Evolutionary conservation across 2,329 filamentous ascomycete species (phyloP).

Genomic region (Dryadomyces quercivorus): DNA sequence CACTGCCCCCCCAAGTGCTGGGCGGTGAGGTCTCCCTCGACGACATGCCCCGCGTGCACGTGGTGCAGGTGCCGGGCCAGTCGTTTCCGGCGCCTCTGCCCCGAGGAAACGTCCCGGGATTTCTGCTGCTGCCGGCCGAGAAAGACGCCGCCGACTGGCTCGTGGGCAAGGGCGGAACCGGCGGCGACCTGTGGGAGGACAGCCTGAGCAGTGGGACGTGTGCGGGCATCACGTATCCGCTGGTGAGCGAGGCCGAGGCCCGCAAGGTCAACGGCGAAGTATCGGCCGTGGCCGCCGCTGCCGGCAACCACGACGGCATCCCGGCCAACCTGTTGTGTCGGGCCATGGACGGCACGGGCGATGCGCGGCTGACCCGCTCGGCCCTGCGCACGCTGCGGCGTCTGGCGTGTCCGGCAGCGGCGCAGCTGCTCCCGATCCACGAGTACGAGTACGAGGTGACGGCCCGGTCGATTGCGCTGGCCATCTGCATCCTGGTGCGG

Average conservation of each 20-base stretch:
- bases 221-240: neutral
- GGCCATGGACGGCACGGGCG: neutral
- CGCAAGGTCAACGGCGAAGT: neutral
- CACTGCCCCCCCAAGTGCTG: neutral
- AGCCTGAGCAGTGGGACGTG: neutral
- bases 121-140: neutral
- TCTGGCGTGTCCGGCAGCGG: neutral
- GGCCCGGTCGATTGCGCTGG: neutral
- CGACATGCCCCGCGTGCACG: neutral
- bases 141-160: neutral
- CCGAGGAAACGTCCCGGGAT: neutral
- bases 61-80: neutral
- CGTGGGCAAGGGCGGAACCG: neutral
- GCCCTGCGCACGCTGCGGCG: neutral
- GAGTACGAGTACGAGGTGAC: conserved; percentile 1
- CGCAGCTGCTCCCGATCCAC: neutral
- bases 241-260: neutral
- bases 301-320: neutral
- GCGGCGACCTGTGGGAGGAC: no score
- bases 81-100: neutral
- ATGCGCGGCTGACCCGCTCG: neutral
- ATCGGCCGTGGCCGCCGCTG: neutral
- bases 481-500: neutral
- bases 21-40: neutral
- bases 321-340: neutral